Evolutionary conservation across 257 asterid genomes (phyloP).

Genomic region (Primulina tabacum): DNA sequence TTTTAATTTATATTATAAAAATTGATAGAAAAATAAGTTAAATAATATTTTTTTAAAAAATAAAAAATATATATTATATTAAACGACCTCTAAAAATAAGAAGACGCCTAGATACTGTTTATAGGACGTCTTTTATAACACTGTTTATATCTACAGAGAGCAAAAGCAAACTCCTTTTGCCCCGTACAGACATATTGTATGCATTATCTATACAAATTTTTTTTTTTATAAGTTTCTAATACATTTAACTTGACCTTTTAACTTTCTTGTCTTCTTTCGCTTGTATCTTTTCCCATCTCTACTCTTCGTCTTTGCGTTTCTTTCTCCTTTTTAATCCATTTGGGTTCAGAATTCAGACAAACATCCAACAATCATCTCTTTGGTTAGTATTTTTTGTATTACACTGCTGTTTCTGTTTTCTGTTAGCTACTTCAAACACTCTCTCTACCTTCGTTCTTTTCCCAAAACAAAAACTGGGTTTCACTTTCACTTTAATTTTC

Average conservation of each 20-base stretch:
- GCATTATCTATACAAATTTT: too few relatives aligned
- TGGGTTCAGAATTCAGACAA: constrained; percentile 26
- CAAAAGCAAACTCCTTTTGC: not conserved
- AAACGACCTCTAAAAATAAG: too few relatives aligned
- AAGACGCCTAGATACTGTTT: too few relatives aligned
- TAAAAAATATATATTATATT: too few relatives aligned
- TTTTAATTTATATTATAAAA: too few relatives aligned
- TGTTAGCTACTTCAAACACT: not conserved
- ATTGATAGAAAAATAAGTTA: too few relatives aligned
- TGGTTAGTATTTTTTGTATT: not conserved
- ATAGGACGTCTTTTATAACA: too few relatives aligned
- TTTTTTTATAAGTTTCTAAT: too few relatives aligned
- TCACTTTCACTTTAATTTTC: not conserved
- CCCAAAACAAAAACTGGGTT: constrained; percentile 12
- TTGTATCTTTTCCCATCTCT: constrained; percentile 28
- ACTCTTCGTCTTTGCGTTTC: constrained; percentile 23
- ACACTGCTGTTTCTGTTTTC: not conserved
- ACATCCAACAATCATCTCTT: not conserved
- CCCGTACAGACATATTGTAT: too few relatives aligned
- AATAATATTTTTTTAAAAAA: too few relatives aligned
- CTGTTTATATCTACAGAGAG: not conserved
- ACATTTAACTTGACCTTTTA: constrained; percentile 24
- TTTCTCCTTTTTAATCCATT: constrained; percentile 40
- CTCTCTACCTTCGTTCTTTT: constrained; percentile 29
- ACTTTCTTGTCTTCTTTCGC: constrained; percentile 44